These are phyloP conservation scores for Cymbidium sinense DNA, from an alignment of 106 monocot species.

Conservation along the genomic window DNA sequence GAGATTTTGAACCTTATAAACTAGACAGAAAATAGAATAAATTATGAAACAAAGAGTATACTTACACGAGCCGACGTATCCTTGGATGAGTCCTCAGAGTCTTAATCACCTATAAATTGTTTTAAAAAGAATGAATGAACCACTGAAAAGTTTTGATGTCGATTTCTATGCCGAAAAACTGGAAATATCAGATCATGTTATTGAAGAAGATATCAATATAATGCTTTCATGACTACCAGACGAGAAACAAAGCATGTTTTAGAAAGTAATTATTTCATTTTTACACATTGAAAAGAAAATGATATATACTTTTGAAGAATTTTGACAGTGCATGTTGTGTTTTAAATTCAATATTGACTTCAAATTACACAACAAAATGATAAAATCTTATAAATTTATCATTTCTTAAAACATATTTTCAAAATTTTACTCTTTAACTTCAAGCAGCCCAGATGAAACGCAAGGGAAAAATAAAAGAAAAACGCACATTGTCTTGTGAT, in stretches of 20 bases:
- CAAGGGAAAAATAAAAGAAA: neutral
- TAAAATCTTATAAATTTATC: neutral
- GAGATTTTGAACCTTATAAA: neutral
- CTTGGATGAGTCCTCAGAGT: slow-evolving; percentile 82
- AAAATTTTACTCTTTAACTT: too few species aligned
- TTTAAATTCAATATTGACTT: neutral
- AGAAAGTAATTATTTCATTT: neutral
- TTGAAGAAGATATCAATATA: neutral
- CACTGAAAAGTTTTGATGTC: neutral
- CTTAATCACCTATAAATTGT: slow-evolving; percentile 69
- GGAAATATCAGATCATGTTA: too few species aligned
- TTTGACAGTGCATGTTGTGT: too few species aligned
- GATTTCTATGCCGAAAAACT: neutral
- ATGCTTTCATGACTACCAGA: neutral
- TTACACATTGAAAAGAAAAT: neutral
- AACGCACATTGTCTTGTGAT: neutral
- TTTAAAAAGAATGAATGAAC: neutral
- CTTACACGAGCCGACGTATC: slow-evolving; percentile 75
- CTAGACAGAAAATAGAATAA: neutral
- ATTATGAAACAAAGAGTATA: neutral
- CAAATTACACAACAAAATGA: neutral
- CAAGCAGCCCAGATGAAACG: neutral
- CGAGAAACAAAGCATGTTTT: neutral
- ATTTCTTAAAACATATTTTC: neutral
- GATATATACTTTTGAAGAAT: neutral